Evolutionary conservation across 768 basidiomycete genomes (phyloP).

Genomic region (Lentinula raphanica): DNA sequence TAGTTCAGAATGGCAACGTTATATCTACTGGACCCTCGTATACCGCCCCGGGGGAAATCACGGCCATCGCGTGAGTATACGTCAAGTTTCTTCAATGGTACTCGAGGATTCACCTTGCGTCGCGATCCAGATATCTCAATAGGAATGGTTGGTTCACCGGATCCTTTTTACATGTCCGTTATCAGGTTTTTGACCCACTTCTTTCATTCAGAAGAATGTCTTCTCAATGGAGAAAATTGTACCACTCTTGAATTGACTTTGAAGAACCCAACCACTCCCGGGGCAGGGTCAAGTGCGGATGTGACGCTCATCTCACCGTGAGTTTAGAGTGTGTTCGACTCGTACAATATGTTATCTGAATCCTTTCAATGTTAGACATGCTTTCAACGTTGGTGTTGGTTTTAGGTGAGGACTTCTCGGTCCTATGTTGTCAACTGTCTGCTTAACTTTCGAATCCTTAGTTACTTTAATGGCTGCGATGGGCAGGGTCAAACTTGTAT

Average conservation of each 20-base stretch:
- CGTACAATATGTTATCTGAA: not conserved
- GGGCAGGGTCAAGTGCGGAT: conserved; percentile 29
- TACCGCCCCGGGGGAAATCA: conserved; percentile 22
- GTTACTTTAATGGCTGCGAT: conserved; percentile 40
- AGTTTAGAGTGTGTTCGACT: conserved; percentile 9
- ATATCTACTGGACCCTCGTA: conserved; percentile 27
- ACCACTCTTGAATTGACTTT: conserved; percentile 34
- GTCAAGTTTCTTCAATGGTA: not conserved
- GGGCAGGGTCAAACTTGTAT: conserved; percentile 39
- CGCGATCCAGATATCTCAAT: conserved; percentile 18
- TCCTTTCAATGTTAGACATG: conserved; percentile 21
- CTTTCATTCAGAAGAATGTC: conserved; percentile 23
- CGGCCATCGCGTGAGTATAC: conserved; percentile 31
- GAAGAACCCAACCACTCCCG: conserved; percentile 24
- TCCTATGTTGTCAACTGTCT: not conserved
- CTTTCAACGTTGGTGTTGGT: conserved; percentile 34
- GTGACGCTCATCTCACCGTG: conserved; percentile 37
- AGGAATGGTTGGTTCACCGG: conserved; percentile 20
- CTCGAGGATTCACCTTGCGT: not conserved
- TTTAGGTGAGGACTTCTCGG: conserved; percentile 26
- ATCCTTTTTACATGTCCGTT: not conserved
- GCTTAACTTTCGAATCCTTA: conserved; percentile 8
- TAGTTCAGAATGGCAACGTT: conserved; percentile 23
- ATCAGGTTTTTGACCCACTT: not conserved
- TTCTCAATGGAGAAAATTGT: conserved; percentile 35